Percentiles rank a stretch among this genome's conserved stretches.
These are phyloP conservation scores for Agrocybe praecox DNA, from an alignment of 768 basidiomycete genomes.

Conservation along the genomic window DNA sequence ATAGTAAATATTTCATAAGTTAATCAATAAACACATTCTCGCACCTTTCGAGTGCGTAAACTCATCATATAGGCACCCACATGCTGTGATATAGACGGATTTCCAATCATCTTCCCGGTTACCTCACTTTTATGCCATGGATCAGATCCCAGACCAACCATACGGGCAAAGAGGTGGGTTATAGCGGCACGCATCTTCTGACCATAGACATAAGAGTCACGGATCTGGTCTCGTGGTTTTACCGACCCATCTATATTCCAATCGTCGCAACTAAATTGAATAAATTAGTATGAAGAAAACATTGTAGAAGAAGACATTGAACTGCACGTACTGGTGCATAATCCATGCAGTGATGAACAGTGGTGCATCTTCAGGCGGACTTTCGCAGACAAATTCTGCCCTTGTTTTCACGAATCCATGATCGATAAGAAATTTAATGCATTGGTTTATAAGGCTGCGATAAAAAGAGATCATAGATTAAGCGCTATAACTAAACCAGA, in stretches of 20 bases:
- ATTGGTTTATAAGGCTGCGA: neutral
- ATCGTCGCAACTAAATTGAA: conserved; percentile 18
- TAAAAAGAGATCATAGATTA: too few relatives aligned
- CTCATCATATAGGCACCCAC: conserved; percentile 17
- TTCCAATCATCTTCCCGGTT: conserved; percentile 6
- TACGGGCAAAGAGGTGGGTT: conserved; percentile 29
- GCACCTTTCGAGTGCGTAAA: conserved; percentile 13
- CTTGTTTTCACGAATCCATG: neutral
- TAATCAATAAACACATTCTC: too few relatives aligned
- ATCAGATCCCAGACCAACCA: conserved; percentile 22
- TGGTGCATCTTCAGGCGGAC: neutral
- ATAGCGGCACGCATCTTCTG: conserved; percentile 35
- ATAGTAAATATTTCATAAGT: too few relatives aligned
- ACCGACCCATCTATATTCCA: conserved; percentile 11
- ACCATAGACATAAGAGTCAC: conserved; percentile 29
- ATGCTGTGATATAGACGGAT: conserved; percentile 14
- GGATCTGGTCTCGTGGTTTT: neutral
- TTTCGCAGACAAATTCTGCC: neutral
- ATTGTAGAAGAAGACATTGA: too few relatives aligned
- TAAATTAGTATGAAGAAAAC: too few relatives aligned
- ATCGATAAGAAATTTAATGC: neutral
- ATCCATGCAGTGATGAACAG: neutral
- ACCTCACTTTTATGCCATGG: conserved; percentile 26
- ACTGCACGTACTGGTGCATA: neutral
- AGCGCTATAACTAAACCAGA: too few relatives aligned